Evolutionary conservation across 164 flowering plant genomes (phyloP).

Genomic region (Vitis labrusca): DNA sequence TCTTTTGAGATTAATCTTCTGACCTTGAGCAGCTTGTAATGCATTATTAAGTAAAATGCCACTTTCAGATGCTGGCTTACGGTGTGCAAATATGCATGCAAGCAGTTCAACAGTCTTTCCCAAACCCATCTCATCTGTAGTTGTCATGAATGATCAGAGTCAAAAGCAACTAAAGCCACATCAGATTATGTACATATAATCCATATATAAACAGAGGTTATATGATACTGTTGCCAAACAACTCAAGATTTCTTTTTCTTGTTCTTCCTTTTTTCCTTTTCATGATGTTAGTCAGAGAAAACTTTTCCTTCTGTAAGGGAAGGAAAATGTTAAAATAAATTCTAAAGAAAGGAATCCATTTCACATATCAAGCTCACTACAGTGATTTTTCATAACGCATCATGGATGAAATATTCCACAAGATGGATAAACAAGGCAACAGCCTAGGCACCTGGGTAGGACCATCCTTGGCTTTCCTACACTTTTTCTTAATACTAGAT

Average conservation of each 20-base stretch:
- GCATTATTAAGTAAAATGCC: slow-evolving; percentile 11
- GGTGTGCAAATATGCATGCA: slow-evolving; percentile 84
- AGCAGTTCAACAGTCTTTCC: slow-evolving; percentile 96
- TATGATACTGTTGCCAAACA: too few species aligned
- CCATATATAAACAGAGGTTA: not conserved
- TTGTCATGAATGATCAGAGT: slow-evolving; percentile 20
- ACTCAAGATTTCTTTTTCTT: too few species aligned
- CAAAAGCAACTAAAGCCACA: not conserved
- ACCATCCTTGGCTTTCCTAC: not conserved
- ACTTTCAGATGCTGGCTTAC: slow-evolving; percentile 40
- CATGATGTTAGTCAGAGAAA: too few species aligned
- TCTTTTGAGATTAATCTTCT: slow-evolving; percentile 44
- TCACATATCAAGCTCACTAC: too few species aligned
- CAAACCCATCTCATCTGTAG: slow-evolving; percentile 95
- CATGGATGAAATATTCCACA: too few species aligned
- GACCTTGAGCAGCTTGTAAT: slow-evolving; percentile 23
- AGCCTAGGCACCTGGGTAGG: not conserved
- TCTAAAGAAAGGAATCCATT: too few species aligned
- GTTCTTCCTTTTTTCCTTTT: too few species aligned
- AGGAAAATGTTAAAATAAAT: too few species aligned
- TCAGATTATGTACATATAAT: not conserved
- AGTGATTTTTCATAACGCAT: too few species aligned
- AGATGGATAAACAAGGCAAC: too few species aligned
- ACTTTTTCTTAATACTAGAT: not conserved
- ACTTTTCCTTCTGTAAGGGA: too few species aligned